Evolutionary conservation across 331 rosid genomes (phyloP), one percentile per base, ranked within the genome.

Genomic region (Saraca asoca): DNA sequence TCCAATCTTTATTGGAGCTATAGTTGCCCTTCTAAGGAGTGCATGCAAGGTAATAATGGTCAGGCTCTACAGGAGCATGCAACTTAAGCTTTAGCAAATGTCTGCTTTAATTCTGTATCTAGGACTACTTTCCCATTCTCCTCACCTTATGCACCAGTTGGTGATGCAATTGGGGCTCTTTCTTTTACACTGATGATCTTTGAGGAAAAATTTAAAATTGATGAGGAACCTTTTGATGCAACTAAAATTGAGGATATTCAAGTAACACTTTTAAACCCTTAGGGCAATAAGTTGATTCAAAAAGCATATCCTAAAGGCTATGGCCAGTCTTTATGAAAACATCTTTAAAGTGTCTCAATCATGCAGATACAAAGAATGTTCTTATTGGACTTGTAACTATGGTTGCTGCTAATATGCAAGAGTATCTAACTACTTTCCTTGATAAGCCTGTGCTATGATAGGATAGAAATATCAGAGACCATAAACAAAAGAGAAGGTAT

Each of bases 251-350:
- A n/a, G 80, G 89, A 90, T 73, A 88, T 79, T 85, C 90, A 90
- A 37, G 94, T 88, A 62, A 69, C 46, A 57, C 85, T 90, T 48
- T 79, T 93, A 42, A 93, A 90, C 87, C 91, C 90, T 73, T 85
- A 70, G 52, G 87, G 82, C 73, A 84, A 78, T 72, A 90, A 84
- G 76, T 77, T 87, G 56, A 83, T 90, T 78, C 98, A n/a, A 87
- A 78, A 97, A 87, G 64, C 88, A 96, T 70, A 90, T 93, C 58
- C 88, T 93, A 11, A 97, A 93, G 88, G 98, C 97, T 51, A 84
- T 93, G 96, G 91, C 98, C 75, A 87, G 98, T 81, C 75, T 93
- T n/a, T 93, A 90, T 62, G 96, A 97, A 53, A 93, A 93, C 64
- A 62, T 43, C 66, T 83, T 82, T 50, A 91, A n/a, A n/a, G n/a